These are phyloP conservation scores for Perkinsus marinus DNA, from an alignment of 169 alveolate species.

Conservation along the genomic window DNA sequence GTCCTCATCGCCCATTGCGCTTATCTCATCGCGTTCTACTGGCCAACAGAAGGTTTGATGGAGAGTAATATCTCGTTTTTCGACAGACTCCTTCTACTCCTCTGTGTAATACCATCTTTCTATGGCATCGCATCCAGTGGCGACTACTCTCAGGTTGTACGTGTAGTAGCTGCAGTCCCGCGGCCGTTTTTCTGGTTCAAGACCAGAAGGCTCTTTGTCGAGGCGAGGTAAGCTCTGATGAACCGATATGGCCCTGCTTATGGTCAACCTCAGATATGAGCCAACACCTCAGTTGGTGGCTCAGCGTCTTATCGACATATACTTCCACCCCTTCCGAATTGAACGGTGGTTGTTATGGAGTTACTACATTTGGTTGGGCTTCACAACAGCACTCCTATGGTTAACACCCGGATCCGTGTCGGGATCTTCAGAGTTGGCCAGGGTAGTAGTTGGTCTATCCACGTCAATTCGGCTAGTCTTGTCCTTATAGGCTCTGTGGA, in stretches of 20 bases:
- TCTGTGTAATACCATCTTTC: not conserved
- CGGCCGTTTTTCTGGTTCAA: not conserved
- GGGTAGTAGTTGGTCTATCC: not conserved
- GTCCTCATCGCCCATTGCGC: conserved; percentile 2
- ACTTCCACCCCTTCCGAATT: not conserved
- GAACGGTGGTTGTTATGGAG: not conserved
- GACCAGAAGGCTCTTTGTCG: not conserved
- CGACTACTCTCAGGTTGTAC: not conserved
- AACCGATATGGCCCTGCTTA: not conserved
- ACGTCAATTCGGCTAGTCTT: not conserved
- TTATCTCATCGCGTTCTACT: not conserved
- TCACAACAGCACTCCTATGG: not conserved
- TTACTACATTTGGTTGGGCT: not conserved
- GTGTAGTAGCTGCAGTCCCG: not conserved
- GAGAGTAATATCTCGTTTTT: not conserved
- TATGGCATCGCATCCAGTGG: not conserved
- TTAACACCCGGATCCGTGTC: not conserved
- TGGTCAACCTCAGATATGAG: not conserved
- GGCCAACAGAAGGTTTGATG: not conserved
- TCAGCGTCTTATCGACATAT: not conserved
- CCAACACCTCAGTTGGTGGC: not conserved
- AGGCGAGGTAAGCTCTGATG: not conserved
- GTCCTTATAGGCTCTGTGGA: not conserved
- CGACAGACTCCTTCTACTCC: not conserved
- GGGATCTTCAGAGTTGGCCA: not conserved